Percentiles rank a stretch among this genome's conserved stretches.
phyloP scores from a whole-genome alignment of 805 yeast species.

The Barnettozyma pratensis region DNA sequence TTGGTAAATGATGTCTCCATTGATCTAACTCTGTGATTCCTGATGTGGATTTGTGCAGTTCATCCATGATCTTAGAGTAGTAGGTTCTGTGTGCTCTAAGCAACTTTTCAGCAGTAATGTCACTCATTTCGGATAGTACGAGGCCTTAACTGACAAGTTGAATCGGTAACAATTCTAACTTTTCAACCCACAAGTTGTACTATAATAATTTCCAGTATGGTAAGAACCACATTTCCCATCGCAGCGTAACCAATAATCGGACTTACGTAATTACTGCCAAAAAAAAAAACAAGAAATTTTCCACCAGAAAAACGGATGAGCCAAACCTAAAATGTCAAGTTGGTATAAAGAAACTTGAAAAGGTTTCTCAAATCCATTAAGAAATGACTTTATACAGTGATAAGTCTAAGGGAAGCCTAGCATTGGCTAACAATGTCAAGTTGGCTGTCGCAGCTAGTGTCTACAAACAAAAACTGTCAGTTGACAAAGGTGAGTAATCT shows the following conservation, averaged over 20 bases:
- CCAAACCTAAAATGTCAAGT: too few species aligned
- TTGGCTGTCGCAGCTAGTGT: slow-evolving; percentile 25
- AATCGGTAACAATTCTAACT: too few species aligned
- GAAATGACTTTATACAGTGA: slow-evolving; percentile 21
- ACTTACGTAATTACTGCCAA: not conserved
- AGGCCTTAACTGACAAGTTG: too few species aligned
- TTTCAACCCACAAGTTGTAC: too few species aligned
- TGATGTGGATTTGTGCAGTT: slow-evolving; percentile 3
- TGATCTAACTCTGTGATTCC: slow-evolving; percentile 14
- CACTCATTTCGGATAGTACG: not conserved
- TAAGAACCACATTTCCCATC: not conserved
- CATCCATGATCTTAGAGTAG: slow-evolving; percentile 9
- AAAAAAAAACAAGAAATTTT: too few species aligned
- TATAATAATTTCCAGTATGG: too few species aligned
- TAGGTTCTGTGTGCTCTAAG: not conserved
- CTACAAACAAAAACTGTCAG: slow-evolving; percentile 15
- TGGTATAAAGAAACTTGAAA: too few species aligned
- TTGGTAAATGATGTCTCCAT: slow-evolving; percentile 16
- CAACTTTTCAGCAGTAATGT: slow-evolving; percentile 3
- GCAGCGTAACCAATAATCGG: not conserved
- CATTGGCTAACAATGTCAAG: slow-evolving; percentile 24
- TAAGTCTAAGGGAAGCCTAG: slow-evolving; percentile 17
- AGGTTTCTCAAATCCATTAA: too few species aligned
- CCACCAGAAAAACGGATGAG: too few species aligned
- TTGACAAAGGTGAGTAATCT: slow-evolving; percentile 22